Base-by-base conservation (phyloP, 805 yeast species). In the Metschnikowia cubensis region DNA sequence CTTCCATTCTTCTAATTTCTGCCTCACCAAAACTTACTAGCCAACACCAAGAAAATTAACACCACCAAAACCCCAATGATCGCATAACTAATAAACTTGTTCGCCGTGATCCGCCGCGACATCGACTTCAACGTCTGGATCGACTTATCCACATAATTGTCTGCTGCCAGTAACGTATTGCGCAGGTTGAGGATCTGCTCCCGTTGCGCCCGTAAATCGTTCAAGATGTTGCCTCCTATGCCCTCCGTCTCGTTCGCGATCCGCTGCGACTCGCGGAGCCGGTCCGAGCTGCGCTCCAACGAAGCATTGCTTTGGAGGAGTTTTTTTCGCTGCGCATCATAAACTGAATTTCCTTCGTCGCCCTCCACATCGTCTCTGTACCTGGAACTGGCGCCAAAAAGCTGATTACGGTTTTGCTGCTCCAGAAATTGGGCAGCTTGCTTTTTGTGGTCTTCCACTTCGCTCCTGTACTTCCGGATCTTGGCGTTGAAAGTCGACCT, bases 51-150 rank as follows among this genome's bases (percentile, higher is more conserved):
- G 55, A 92, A 71, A 43, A 92, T 92, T 60, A 92, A 75, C 48
- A 92, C 61, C 6, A 92, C 82, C 61, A 92, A 77, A 17, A 92
- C 91, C 6, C 87, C 96, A 49, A 92, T 92, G 50, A 92, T 92
- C 10, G 95, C 95, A 61, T 89, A 88, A 50, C 96, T 88, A 55
- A 92, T 86, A 58, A 91, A 76, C 67, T 89, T 86, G 68, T 92
- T 92, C 5, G 97, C 92, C 10, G 95, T 89, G 76, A 91, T 77
- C 60, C 98, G 75, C 68, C 98, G 79, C 22, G 96, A 86, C 99
- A 94, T 94, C 17, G 88, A 79, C 60, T 89, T 83, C 60, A 94
- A 74, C 0, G 98, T 94, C 50, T 87, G 81, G 49, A 94, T 79
- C 49, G 94, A 84, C 63, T 87, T 84, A 68, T 94, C 98, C 47